A percentile compares a stretch with the other conserved stretches of the same genome.
These are phyloP conservation scores for Cnidoscolus chayamansa DNA, from an alignment of 441 rosid genomes.

Conservation along the genomic window DNA sequence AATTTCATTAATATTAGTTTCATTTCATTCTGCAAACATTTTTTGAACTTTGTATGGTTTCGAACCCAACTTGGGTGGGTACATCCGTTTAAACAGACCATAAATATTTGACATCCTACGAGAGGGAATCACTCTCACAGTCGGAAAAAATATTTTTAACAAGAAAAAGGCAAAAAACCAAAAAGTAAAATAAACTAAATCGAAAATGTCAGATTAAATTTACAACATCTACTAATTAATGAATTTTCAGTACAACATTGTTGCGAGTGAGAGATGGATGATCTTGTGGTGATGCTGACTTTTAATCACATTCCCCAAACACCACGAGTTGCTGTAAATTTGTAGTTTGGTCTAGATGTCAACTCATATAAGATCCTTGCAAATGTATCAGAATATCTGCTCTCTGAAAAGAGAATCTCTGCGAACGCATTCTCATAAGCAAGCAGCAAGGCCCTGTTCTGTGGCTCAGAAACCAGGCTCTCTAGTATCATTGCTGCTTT, in stretches of 20 bases:
- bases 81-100: no score
- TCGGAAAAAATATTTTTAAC: no score
- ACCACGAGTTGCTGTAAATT: conserved; percentile 82
- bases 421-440: conserved; percentile 90
- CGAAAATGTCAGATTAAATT: conserved; percentile 1
- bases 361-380: conserved; percentile 84
- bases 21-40: no score
- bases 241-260: conserved; percentile 9
- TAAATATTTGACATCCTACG: no score
- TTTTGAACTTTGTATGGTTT: no score
- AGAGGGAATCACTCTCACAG: no score
- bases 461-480: conserved; percentile 90
- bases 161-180: background rate
- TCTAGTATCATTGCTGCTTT: conserved; percentile 93
- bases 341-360: conserved; percentile 85
- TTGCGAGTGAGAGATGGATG: background rate
- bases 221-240: conserved; percentile 10
- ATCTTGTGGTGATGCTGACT: conserved; percentile 13
- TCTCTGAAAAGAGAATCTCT: conserved; percentile 76
- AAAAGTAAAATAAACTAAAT: background rate
- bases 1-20: no score
- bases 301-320: conserved; percentile 80
- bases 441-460: conserved; percentile 62
- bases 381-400: conserved; percentile 78
- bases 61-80: no score